These are phyloP conservation scores for Oryza officinalis DNA, from an alignment of 176 grass and related monocot genomes.

Conservation along the genomic window DNA sequence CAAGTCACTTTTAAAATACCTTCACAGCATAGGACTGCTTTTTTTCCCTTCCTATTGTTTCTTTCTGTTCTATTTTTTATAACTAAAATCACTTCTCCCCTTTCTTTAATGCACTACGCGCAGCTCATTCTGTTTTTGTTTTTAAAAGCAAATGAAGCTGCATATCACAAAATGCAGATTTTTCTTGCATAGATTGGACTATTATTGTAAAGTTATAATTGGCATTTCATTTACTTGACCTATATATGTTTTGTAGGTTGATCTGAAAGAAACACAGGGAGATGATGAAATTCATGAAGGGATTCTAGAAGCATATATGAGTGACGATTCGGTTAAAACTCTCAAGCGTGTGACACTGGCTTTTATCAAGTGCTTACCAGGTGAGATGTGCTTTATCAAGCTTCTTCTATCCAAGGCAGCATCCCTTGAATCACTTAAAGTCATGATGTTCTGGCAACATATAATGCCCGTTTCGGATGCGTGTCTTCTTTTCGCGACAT, in stretches of 20 bases:
- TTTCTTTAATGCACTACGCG: too few species aligned
- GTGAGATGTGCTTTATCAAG: constrained; percentile 10
- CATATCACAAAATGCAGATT: neutral
- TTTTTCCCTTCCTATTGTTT: too few species aligned
- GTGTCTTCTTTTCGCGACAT: neutral
- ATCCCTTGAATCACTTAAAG: neutral
- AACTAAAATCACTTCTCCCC: too few species aligned
- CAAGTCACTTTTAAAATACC: neutral
- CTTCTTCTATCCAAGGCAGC: constrained; percentile 1
- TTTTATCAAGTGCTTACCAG: neutral
- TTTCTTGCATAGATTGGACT: neutral
- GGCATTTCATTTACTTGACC: neutral
- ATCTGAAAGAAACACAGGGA: neutral
- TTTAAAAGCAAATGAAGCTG: neutral
- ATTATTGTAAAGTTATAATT: neutral
- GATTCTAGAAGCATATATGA: neutral
- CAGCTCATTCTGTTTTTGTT: too few species aligned
- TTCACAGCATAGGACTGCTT: too few species aligned
- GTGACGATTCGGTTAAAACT: neutral
- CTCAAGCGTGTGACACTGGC: neutral
- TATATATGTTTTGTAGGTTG: constrained; percentile 2
- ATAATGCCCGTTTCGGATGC: neutral
- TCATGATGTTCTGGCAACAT: neutral
- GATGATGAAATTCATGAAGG: neutral
- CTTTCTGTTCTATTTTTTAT: too few species aligned